Evolutionary conservation across 2,329 filamentous ascomycete genomes (phyloP).

Genomic region (Aureobasidium melanogenum): DNA sequence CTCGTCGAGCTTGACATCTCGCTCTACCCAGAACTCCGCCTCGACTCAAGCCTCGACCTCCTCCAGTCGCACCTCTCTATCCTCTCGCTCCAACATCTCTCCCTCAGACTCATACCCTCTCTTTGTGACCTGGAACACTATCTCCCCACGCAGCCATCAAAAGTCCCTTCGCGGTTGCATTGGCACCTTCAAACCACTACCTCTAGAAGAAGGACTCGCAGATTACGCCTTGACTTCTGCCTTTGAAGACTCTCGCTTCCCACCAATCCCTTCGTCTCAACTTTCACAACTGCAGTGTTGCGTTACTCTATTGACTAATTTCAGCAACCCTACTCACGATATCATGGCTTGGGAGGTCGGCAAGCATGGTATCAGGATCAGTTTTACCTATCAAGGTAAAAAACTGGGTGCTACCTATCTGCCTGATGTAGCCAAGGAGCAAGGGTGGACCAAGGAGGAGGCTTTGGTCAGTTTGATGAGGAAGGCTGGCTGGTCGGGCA

Average conservation of each 20-base stretch:
- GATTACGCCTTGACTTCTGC: constrained; percentile 78
- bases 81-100: constrained; percentile 24
- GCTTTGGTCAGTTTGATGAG: constrained; percentile 81
- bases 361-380: constrained; percentile 77
- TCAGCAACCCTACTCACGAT: constrained; percentile 50
- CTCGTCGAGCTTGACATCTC: constrained; percentile 23
- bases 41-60: constrained; percentile 37
- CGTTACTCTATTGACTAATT: constrained; percentile 61
- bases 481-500: constrained; percentile 84
- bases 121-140: constrained; percentile 90
- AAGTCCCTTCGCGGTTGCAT: constrained; percentile 84
- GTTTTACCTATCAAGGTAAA: constrained; percentile 64
- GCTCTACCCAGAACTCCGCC: constrained; percentile 7
- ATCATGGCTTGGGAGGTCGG: constrained; percentile 81
- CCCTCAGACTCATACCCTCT: constrained; percentile 50
- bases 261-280: constrained; percentile 55
- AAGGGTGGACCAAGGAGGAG: constrained; percentile 93
- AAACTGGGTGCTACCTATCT: constrained; percentile 83
- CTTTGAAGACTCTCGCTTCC: constrained; percentile 55
- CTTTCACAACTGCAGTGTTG: constrained; percentile 63
- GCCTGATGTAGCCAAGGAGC: constrained; percentile 82
- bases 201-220: constrained; percentile 62
- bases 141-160: constrained; percentile 44
- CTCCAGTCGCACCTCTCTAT: constrained; percentile 37
- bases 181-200: constrained; percentile 78